phyloP scores from a whole-genome alignment of 2,329 filamentous ascomycete species.

The Fusarium anthophilum region DNA sequence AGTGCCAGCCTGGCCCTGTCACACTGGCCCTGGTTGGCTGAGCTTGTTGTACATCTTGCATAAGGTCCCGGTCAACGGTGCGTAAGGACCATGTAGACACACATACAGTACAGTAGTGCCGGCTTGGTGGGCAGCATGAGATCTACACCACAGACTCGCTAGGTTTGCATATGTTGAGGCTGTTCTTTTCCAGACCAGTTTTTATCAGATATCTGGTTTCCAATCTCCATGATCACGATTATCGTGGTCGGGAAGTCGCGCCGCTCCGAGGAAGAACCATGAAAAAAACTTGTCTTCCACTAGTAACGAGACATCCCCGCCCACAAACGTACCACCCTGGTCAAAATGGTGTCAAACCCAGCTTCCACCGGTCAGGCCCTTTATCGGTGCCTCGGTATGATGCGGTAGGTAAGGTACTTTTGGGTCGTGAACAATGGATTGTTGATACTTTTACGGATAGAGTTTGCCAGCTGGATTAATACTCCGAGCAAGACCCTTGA shows the following conservation, averaged over 20 bases:
- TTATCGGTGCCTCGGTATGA: slow-evolving; percentile 4
- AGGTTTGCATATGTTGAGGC: slow-evolving; percentile 18
- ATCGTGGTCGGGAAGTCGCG: slow-evolving; percentile 1
- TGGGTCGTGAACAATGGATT: not conserved
- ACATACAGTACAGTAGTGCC: not conserved
- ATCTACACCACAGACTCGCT: slow-evolving; percentile 38
- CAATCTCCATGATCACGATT: not conserved
- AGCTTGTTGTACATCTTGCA: slow-evolving; percentile 43
- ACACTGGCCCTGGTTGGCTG: slow-evolving; percentile 32
- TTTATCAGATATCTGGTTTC: not conserved
- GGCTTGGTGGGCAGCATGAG: slow-evolving; percentile 39
- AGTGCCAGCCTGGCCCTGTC: slow-evolving; percentile 35
- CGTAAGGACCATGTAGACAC: slow-evolving; percentile 23
- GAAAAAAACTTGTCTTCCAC: slow-evolving; percentile 6
- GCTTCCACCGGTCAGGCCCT: slow-evolving; percentile 5
- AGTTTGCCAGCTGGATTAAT: slow-evolving; percentile 3
- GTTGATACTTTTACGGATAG: not conserved
- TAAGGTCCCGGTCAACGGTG: slow-evolving; percentile 40
- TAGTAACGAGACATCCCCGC: not conserved
- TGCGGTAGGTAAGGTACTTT: not conserved
- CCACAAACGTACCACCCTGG: slow-evolving; percentile 16
- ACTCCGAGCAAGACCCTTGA: slow-evolving; percentile 14
- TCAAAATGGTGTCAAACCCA: slow-evolving; percentile 14
- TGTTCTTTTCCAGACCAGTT: not conserved
- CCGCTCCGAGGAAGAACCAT: slow-evolving; percentile 11